Base-by-base conservation (phyloP, 1,284 basidiomycete genomes). In the Boletus albobrunnescens region DNA sequence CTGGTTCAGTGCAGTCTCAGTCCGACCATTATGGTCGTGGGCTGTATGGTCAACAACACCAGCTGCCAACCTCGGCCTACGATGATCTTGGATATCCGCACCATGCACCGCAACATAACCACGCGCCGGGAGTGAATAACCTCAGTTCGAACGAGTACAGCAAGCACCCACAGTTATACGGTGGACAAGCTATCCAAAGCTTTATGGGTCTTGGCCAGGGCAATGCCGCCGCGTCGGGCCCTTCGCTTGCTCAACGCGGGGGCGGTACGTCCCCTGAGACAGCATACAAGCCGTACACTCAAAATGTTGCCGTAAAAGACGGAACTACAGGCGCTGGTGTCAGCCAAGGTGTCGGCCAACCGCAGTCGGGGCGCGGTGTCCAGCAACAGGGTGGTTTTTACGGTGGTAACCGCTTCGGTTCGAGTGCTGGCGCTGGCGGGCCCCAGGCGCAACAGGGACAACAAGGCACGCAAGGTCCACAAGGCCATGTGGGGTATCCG, bases 221-320 rank as follows among this genome's bases (percentile, higher is more conserved):
- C 14, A 71, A 62, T 9, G 66, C 65, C 12, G 58, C 71, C 0
- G 66, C 74, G 0, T 73, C 76, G 5, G 74, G 73, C 19, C 73
- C 75, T 12, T 72, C 70, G 23, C 65, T 76, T 27, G 68, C 70
- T 44, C 70, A 81, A 62, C 62, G 76, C 27, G 59, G 71, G 20
- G 71, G 71, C 16, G 75, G 71, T 36, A 70, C 71, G 7, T 87
- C 84, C 7, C 85, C 86, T 1, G 85, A 88, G 64, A 70, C 80
- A 11, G 69, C 82, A 11, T 88, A 86, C 67, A 88, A 88, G 62
- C 81, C 82, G 10, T 87, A 87, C 57, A 78, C 76, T 24, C 68
- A 72, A 41, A 71, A 68, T n/a, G n/a, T n/a, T n/a, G n/a, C n/a
- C 42, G 65, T 70, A 13, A 87, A 87, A 69, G 85, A 86, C 51